These are phyloP conservation scores for Moniliophthora roreri DNA, from an alignment of 1,284 basidiomycete species.

Conservation along the genomic window DNA sequence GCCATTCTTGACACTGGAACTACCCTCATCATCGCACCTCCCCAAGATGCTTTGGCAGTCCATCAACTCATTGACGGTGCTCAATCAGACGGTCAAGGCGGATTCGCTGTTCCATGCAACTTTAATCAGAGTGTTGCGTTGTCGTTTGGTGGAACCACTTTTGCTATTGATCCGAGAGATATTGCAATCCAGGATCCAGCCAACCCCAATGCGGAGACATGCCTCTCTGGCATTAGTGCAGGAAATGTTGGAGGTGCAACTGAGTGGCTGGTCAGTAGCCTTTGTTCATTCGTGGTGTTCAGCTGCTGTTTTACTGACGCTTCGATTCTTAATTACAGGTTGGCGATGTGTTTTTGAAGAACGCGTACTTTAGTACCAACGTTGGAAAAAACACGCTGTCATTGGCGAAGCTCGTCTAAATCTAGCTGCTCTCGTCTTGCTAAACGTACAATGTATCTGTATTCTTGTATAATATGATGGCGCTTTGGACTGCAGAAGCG, in stretches of 20 bases:
- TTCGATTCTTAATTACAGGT: slow-evolving; percentile 32
- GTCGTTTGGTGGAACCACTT: slow-evolving; percentile 62
- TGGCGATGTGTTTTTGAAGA: slow-evolving; percentile 77
- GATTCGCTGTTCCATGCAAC: slow-evolving; percentile 80
- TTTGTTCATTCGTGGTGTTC: neutral
- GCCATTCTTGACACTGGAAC: slow-evolving; percentile 83
- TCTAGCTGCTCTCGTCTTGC: neutral
- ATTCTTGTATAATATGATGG: too few species aligned
- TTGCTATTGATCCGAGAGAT: slow-evolving; percentile 70
- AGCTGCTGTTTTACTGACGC: neutral
- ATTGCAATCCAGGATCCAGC: slow-evolving; percentile 63
- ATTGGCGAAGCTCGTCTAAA: slow-evolving; percentile 56
- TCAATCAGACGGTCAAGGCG: slow-evolving; percentile 56
- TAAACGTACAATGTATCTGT: too few species aligned
- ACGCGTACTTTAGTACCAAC: slow-evolving; percentile 77
- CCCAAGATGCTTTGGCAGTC: slow-evolving; percentile 56
- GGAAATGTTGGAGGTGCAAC: slow-evolving; percentile 60
- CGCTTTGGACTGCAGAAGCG: too few species aligned
- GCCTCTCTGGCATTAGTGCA: slow-evolving; percentile 72
- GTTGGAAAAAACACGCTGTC: slow-evolving; percentile 67
- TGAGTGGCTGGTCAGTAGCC: slow-evolving; percentile 68
- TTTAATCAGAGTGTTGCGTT: slow-evolving; percentile 65
- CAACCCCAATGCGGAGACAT: slow-evolving; percentile 61
- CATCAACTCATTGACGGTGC: slow-evolving; percentile 63
- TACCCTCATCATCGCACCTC: slow-evolving; percentile 64